These are phyloP conservation scores for Colletotrichum paranaense DNA, from an alignment of 2,329 filamentous ascomycete species.

Conservation along the genomic window DNA sequence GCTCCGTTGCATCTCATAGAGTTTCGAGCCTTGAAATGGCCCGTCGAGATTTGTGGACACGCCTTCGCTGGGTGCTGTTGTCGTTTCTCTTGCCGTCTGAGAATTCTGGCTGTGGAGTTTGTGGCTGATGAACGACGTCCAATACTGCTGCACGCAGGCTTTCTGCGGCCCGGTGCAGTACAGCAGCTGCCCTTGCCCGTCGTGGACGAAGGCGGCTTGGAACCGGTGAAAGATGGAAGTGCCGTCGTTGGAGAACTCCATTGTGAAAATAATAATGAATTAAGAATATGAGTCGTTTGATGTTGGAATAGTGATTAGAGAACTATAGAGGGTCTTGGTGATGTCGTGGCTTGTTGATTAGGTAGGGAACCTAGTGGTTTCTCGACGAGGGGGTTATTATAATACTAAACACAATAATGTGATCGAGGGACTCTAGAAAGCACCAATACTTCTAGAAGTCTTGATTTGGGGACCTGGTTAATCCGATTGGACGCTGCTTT, in stretches of 20 bases:
- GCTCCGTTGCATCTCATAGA: constrained; percentile 20
- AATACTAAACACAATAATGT: neutral
- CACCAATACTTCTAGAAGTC: neutral
- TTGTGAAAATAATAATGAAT: neutral
- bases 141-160: constrained; percentile 15
- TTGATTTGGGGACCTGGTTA: neutral
- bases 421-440: neutral
- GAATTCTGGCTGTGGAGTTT: constrained; percentile 8
- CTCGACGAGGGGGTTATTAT: constrained; percentile 2
- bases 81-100: neutral
- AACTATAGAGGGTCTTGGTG: constrained; percentile 2
- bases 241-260: constrained; percentile 35
- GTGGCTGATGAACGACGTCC: constrained; percentile 9
- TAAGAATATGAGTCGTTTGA: neutral
- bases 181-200: constrained; percentile 27
- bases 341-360: neutral
- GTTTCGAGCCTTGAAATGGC: constrained; percentile 2
- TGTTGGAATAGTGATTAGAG: neutral
- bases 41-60: constrained; percentile 14
- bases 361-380: neutral
- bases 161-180: constrained; percentile 22
- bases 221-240: constrained; percentile 34
- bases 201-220: constrained; percentile 29
- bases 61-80: neutral
- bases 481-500: neutral